Evolutionary conservation across 352 stramenopile species (phyloP).

Genomic region (Phytophthora uliginosa): DNA sequence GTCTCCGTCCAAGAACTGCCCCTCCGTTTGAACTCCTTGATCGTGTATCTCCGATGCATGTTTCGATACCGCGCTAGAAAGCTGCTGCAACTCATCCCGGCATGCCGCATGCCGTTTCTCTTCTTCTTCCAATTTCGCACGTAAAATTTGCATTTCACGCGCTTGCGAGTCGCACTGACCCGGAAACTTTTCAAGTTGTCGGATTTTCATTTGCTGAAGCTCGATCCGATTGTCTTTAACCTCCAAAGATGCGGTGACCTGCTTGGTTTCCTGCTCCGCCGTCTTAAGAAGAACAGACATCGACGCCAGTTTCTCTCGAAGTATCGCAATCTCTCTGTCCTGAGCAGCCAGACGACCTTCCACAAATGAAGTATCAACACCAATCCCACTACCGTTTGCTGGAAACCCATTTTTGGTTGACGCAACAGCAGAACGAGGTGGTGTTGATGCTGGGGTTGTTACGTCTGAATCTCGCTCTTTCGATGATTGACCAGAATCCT

Average conservation of each 20-base stretch:
- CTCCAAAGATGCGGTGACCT: constrained; percentile 62
- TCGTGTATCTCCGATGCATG: constrained; percentile 33
- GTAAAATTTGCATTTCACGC: constrained; percentile 59
- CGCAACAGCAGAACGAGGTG: constrained; percentile 15
- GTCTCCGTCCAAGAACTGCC: constrained; percentile 29
- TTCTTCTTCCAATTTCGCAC: constrained; percentile 62
- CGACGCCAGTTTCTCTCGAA: constrained; percentile 76
- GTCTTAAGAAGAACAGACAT: constrained; percentile 73
- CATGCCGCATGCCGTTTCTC: constrained; percentile 45
- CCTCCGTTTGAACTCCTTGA: constrained; percentile 64
- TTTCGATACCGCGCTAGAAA: constrained; percentile 14
- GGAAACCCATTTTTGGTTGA: constrained; percentile 27
- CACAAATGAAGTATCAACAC: constrained; percentile 44
- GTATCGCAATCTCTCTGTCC: constrained; percentile 75
- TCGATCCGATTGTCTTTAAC: constrained; percentile 86
- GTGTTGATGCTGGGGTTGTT: constrained; percentile 15
- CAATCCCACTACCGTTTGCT: neutral
- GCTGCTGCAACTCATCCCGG: constrained; percentile 58
- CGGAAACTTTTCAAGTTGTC: constrained; percentile 69
- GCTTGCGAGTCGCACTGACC: constrained; percentile 55
- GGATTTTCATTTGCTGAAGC: constrained; percentile 68
- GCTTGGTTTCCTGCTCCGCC: constrained; percentile 73
- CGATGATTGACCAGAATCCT: constrained; percentile 18
- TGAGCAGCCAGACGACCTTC: constrained; percentile 75
- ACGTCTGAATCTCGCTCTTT: constrained; percentile 14